phyloP scores from a whole-genome alignment of 1,284 basidiomycete species.

The Tilletia indica region DNA sequence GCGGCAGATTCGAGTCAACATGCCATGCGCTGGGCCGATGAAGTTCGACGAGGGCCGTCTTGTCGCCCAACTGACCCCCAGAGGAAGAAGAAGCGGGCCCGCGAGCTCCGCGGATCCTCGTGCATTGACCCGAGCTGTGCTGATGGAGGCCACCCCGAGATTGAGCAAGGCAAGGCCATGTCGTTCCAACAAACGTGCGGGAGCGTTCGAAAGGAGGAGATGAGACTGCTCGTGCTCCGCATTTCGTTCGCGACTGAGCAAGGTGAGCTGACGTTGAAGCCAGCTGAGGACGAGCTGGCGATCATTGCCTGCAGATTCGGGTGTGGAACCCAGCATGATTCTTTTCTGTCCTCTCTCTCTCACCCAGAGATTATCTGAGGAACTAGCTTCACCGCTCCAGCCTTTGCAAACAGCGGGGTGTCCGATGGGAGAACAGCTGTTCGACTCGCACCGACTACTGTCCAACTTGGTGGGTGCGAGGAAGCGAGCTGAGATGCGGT shows the following conservation, averaged over 20 bases:
- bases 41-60: conserved; percentile 68
- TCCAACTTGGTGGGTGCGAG: too few species aligned
- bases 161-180: conserved; percentile 77
- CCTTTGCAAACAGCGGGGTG: too few species aligned
- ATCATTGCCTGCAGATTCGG: background rate
- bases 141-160: conserved; percentile 69
- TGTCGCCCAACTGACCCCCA: background rate
- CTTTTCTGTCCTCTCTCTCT: too few species aligned
- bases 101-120: background rate
- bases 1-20: conserved; percentile 69
- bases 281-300: conserved; percentile 61
- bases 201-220: conserved; percentile 77
- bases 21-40: conserved; percentile 62
- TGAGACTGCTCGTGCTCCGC: conserved; percentile 80
- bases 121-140: conserved; percentile 60
- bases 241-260: conserved; percentile 72
- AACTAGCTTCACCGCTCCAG: too few species aligned
- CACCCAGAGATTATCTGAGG: too few species aligned
- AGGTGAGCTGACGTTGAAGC: conserved; percentile 68
- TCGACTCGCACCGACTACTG: too few species aligned
- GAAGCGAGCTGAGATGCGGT: too few species aligned
- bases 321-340: too few species aligned
- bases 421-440: too few species aligned
- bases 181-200: conserved; percentile 78
- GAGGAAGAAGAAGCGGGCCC: background rate